Conservation (phyloP, 352 stramenopile species). For the Phytophthora ramorum region DNA sequence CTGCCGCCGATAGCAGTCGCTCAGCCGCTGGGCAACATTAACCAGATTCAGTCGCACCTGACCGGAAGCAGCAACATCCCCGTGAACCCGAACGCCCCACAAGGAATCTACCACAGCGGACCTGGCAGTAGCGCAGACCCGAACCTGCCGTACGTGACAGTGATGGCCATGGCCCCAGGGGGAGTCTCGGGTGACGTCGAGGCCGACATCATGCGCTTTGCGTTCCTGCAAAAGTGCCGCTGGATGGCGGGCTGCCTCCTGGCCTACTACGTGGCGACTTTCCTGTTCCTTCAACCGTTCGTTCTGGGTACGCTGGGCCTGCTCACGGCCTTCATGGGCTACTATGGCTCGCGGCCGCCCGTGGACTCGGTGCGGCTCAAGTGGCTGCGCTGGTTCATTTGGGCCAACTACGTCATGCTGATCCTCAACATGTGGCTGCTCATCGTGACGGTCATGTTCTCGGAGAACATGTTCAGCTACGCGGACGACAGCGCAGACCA, state of each 20-base stretch:
- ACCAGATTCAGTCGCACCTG: conserved; percentile 44
- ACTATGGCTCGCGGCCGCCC: conserved; percentile 63
- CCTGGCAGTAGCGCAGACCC: conserved; percentile 12
- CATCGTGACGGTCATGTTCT: conserved; percentile 54
- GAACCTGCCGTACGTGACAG: conserved; percentile 43
- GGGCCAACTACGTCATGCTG: conserved; percentile 77
- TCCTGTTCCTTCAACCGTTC: conserved; percentile 81
- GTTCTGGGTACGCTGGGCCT: conserved; percentile 64
- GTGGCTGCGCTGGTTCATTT: conserved; percentile 75
- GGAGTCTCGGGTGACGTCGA: conserved; percentile 31
- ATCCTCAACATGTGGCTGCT: conserved; percentile 73
- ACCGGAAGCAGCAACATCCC: conserved; percentile 50
- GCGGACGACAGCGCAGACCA: conserved; percentile 12
- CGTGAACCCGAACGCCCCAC: conserved; percentile 33
- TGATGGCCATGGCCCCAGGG: conserved; percentile 39
- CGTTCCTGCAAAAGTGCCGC: conserved; percentile 67
- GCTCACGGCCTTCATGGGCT: conserved; percentile 70
- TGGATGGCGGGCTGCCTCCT: conserved; percentile 71
- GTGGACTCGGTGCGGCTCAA: conserved; percentile 68
- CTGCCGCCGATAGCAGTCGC: conserved; percentile 56
- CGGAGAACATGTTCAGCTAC: conserved; percentile 26
- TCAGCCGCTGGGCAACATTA: conserved; percentile 45
- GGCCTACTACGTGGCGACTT: conserved; percentile 70
- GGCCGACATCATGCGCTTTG: conserved; percentile 53
- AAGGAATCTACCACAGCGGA: conserved; percentile 22